Evolutionary conservation across 164 flowering plant species (phyloP), one percentile per base, ranked within the genome.

Genomic region (Kingdonia uniflora): DNA sequence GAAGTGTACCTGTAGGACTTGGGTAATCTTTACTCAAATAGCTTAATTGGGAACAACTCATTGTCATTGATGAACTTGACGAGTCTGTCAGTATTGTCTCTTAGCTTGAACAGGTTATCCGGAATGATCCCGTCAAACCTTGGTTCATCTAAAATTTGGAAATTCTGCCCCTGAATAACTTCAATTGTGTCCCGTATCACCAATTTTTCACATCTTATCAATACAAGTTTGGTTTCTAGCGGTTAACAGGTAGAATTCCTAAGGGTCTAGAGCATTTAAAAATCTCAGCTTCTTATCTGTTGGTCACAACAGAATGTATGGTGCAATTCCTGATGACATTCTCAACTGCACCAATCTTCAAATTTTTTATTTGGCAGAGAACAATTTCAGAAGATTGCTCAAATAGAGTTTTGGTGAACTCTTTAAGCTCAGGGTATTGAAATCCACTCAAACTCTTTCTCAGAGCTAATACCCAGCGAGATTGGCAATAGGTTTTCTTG

Each of bases 321-420:
- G 92, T 5, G 67, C 74, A 43, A 73, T 89, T 33, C 95, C 92
- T 1, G 83, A 73, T 45, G 87, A 75, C 55, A 48, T 89, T 20
- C 81, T 68, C 73, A 74, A 84, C 51, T 85, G 92, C 66, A 58
- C 77, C 39, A 69, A 67, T 54, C 83, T 89, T 35, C 26, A 13
- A 3, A 51, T 46, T 7, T 55, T 84, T 15, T 63, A 51, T 65
- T 55, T 82, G 53, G 50, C 74, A 6, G 15, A 1, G 20, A 78
- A 80, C 67, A 63, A 62, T 20, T 72, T 82, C 47, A 68, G 51
- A 37, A 84, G 89, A 16, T 19, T 54, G 23, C 54, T 82, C 40
- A 71, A 59, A 23, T 61, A 74, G 1, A 52, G 40, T 12, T 57
- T 80, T 50, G 79, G 83, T 2, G 73, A 62, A 2, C 78, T 78